A percentile compares a stretch with the other conserved stretches of the same genome.
Conservation (phyloP, 352 stramenopile genomes). For the Elongisporangium prolatum region DNA sequence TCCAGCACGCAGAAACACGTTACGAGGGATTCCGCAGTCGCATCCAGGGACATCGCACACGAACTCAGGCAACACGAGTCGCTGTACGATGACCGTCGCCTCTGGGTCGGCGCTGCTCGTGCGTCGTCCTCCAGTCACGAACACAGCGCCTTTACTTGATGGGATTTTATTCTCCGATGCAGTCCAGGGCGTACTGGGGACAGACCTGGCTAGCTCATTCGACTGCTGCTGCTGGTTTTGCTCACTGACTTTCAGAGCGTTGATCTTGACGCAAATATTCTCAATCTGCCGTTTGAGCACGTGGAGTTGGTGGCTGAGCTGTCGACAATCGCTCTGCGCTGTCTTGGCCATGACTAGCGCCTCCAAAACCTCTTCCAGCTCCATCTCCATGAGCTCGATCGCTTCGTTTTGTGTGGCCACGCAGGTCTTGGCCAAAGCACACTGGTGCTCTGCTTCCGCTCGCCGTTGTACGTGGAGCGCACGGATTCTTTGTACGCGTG, state of each 20-base stretch:
- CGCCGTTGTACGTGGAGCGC: conserved; percentile 19
- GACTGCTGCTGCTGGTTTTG: conserved; percentile 4
- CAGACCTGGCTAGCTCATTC: neutral
- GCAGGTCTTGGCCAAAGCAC: conserved; percentile 26
- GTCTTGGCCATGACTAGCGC: conserved; percentile 29
- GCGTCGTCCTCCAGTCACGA: conserved; percentile 1
- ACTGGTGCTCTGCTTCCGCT: conserved; percentile 15
- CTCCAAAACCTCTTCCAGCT: conserved; percentile 23
- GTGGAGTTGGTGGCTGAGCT: conserved; percentile 23
- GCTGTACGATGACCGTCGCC: neutral
- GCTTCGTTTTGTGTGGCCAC: conserved; percentile 33
- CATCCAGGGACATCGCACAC: conserved; percentile 56
- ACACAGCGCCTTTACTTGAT: conserved; percentile 4
- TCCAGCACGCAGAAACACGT: conserved; percentile 51
- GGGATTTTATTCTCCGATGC: conserved; percentile 6
- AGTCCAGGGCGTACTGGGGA: neutral
- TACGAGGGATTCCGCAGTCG: conserved; percentile 45
- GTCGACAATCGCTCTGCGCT: conserved; percentile 28
- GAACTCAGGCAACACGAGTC: conserved; percentile 9
- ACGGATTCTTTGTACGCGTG: conserved; percentile 13
- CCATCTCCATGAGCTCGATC: conserved; percentile 27
- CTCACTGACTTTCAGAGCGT: conserved; percentile 17
- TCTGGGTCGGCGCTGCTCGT: neutral
- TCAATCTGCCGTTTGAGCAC: conserved; percentile 50
- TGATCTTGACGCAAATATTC: conserved; percentile 42